A percentile compares a stretch with the other conserved stretches of the same genome.
These are phyloP conservation scores for Epichloe elymi DNA, from an alignment of 2,329 filamentous ascomycete species.

Conservation along the genomic window DNA sequence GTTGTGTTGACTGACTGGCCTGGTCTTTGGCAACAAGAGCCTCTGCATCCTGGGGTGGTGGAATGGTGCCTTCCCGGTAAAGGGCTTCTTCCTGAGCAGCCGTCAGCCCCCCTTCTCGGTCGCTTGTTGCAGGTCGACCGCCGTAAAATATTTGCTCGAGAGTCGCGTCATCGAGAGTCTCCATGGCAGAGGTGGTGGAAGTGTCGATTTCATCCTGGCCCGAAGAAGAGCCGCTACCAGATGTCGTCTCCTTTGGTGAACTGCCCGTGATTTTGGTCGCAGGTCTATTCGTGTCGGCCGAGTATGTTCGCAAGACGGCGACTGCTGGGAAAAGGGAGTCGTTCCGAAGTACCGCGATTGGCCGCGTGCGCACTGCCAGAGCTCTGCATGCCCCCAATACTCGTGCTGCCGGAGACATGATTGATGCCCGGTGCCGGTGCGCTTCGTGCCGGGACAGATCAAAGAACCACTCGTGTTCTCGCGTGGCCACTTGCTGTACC, in stretches of 20 bases:
- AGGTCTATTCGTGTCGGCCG: conserved; percentile 16
- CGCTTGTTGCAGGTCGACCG: conserved; percentile 18
- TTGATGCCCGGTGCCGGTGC: conserved; percentile 9
- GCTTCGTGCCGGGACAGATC: neutral
- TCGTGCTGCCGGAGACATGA: conserved; percentile 21
- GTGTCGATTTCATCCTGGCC: neutral
- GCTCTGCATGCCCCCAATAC: conserved; percentile 22
- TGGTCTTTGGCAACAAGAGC: conserved; percentile 14
- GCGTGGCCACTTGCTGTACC: conserved; percentile 2
- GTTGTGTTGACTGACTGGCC: conserved; percentile 8
- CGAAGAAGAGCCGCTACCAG: neutral
- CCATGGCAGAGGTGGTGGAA: conserved; percentile 2
- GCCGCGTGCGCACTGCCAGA: conserved; percentile 18
- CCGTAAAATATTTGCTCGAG: conserved; percentile 25
- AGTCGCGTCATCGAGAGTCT: conserved; percentile 21
- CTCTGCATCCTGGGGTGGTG: conserved; percentile 20
- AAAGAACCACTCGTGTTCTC: neutral
- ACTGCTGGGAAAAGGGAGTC: conserved; percentile 11
- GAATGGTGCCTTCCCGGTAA: conserved; percentile 29
- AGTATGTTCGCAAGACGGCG: conserved; percentile 15
- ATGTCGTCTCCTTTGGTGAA: neutral
- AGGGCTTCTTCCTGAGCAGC: conserved; percentile 30
- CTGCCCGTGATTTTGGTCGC: neutral
- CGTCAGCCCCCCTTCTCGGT: conserved; percentile 23
- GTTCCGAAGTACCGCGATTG: conserved; percentile 12